Percentiles rank a stretch among this genome's conserved stretches.
These are phyloP conservation scores for Aphanomyces invadans DNA, from an alignment of 352 stramenopile genomes.

Conservation along the genomic window DNA sequence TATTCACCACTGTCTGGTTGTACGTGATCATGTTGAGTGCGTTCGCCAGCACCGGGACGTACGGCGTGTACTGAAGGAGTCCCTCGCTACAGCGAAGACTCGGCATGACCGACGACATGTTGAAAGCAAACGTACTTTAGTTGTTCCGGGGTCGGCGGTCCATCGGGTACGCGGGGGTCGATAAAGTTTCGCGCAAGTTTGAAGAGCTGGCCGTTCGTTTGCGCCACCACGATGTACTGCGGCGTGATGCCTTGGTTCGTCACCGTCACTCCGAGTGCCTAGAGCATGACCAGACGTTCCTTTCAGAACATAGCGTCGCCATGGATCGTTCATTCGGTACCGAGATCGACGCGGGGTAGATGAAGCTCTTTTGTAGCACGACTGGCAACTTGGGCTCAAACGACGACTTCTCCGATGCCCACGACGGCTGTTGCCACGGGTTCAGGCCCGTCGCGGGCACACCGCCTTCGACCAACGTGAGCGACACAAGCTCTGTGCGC, in stretches of 20 bases:
- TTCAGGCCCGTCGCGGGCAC: constrained; percentile 93
- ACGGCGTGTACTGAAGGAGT: constrained; percentile 79
- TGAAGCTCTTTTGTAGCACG: constrained; percentile 94
- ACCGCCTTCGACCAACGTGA: constrained; percentile 93
- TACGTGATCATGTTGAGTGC: constrained; percentile 86
- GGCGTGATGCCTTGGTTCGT: constrained; percentile 93
- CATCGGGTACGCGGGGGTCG: constrained; percentile 90
- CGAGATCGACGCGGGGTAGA: constrained; percentile 83
- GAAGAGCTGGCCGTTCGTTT: constrained; percentile 90
- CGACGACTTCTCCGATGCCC: constrained; percentile 85
- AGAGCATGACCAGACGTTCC: not conserved
- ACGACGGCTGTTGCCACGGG: constrained; percentile 89
- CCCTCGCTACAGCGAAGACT: constrained; percentile 44
- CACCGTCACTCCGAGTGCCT: constrained; percentile 86
- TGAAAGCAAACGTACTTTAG: constrained; percentile 51
- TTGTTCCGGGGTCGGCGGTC: constrained; percentile 77
- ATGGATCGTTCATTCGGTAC: constrained; percentile 32
- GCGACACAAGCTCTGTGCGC: constrained; percentile 68
- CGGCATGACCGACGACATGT: too few species aligned
- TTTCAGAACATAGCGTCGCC: too few species aligned
- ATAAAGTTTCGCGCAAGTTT: constrained; percentile 89
- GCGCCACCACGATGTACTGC: constrained; percentile 87
- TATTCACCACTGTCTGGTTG: constrained; percentile 82
- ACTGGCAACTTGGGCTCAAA: constrained; percentile 85
- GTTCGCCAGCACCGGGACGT: constrained; percentile 85